Percentiles rank a stretch among this genome's conserved stretches.
These are phyloP conservation scores for Aegle marmelos DNA, from an alignment of 345 rosid genomes.

Conservation along the genomic window DNA sequence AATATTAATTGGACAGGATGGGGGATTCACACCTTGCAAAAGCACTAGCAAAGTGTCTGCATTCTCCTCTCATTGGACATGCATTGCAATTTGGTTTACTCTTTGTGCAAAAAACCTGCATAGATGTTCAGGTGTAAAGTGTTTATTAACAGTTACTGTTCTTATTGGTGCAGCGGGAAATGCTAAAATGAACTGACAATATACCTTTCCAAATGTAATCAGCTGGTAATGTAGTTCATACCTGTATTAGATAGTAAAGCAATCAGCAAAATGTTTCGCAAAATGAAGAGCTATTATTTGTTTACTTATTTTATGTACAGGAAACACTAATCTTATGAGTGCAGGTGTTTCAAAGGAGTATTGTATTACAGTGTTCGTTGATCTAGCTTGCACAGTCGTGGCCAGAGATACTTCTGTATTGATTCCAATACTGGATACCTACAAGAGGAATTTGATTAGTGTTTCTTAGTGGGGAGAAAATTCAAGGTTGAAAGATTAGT, in stretches of 20 bases:
- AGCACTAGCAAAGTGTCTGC: conserved; percentile 98
- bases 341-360: conserved; percentile 11
- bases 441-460: conserved; percentile 23
- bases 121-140: conserved; percentile 23
- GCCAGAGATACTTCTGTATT: conserved; percentile 92
- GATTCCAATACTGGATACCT: conserved; percentile 93
- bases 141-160: not conserved
- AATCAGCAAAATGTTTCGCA: conserved; percentile 16
- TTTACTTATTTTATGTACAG: not conserved
- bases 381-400: conserved; percentile 92
- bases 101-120: conserved; percentile 96
- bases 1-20: not conserved
- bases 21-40: conserved; percentile 72
- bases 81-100: conserved; percentile 93
- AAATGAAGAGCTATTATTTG: conserved; percentile 1
- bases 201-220: conserved; percentile 97
- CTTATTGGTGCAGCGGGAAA: not conserved
- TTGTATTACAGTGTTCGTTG: conserved; percentile 72
- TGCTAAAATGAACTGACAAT: conserved; percentile 3
- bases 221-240: conserved; percentile 94
- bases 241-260: conserved; percentile 39
- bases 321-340: not conserved
- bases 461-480: conserved; percentile 6
- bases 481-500: conserved; percentile 4
- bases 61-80: conserved; percentile 95